Evolutionary conservation across 2,329 filamentous ascomycete species (phyloP).

Genomic region (Aspergillus candidus): DNA sequence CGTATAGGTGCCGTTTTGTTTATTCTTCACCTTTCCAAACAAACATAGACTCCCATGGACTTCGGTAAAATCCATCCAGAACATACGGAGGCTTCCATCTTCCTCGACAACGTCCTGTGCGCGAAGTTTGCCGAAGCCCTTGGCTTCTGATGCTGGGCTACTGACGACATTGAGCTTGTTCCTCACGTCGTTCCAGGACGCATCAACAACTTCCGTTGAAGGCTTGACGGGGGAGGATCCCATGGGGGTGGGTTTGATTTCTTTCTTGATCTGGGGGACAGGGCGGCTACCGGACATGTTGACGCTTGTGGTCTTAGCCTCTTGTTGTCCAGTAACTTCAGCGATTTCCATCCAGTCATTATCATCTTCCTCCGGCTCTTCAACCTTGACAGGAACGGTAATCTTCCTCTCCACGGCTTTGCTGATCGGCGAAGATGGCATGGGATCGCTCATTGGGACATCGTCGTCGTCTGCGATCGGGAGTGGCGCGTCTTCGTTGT

Average conservation of each 20-base stretch:
- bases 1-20: conserved; percentile 67
- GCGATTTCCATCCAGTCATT: conserved; percentile 81
- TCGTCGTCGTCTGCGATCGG: conserved; percentile 62
- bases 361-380: conserved; percentile 69
- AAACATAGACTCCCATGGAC: conserved; percentile 85
- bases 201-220: conserved; percentile 59
- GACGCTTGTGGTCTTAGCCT: conserved; percentile 63
- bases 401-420: conserved; percentile 70
- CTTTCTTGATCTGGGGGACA: conserved; percentile 66
- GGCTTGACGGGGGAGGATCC: conserved; percentile 69
- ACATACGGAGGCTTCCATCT: conserved; percentile 86
- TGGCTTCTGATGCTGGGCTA: conserved; percentile 59
- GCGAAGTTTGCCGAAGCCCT: conserved; percentile 70
- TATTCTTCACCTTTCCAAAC: conserved; percentile 94
- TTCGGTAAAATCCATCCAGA: conserved; percentile 96
- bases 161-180: conserved; percentile 79
- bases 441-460: conserved; percentile 76
- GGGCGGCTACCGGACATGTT: conserved; percentile 80
- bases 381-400: conserved; percentile 50
- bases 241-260: conserved; percentile 61
- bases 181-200: conserved; percentile 83
- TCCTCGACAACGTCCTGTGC: conserved; percentile 83
- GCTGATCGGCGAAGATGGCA: conserved; percentile 78
- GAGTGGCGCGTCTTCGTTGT: conserved; percentile 53
- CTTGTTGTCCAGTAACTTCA: conserved; percentile 60